Percentiles rank a stretch among this genome's conserved stretches.
Evolutionary conservation across 169 alveolate genomes (phyloP).

Genomic region (Eimeria maxima): DNA sequence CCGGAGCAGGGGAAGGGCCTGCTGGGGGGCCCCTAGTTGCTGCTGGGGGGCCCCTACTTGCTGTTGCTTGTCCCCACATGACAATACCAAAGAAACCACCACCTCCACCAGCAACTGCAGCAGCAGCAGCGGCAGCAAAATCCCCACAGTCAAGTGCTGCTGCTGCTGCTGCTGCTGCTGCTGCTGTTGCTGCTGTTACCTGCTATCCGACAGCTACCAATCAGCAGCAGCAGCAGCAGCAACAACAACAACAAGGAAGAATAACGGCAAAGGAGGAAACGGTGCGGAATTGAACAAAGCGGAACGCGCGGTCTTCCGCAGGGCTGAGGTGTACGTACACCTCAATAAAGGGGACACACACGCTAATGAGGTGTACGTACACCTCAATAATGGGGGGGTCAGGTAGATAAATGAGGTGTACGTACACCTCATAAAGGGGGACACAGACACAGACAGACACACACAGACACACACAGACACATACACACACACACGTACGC

Average conservation of each 20-base stretch:
- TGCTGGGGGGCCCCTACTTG: conserved; percentile 5
- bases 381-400: background rate
- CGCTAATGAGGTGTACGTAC: background rate
- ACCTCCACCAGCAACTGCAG: no score
- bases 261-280: background rate
- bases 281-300: background rate
- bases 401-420: background rate
- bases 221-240: conserved; percentile 34
- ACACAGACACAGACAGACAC: no score
- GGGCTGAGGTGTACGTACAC: background rate
- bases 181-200: no score
- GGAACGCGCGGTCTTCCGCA: background rate
- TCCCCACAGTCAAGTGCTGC: background rate
- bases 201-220: no score
- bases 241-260: background rate
- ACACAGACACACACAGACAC: no score
- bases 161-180: conserved; percentile 34
- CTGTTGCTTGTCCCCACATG: no score
- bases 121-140: no score
- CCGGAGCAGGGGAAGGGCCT: background rate
- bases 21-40: conserved; percentile 1
- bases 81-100: no score
- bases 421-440: background rate
- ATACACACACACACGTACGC: no score
- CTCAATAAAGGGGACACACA: background rate